Evolutionary conservation across 1,139 yeast genomes (phyloP), one percentile per base, ranked within the genome.

Genomic region (Pichia sp.): DNA sequence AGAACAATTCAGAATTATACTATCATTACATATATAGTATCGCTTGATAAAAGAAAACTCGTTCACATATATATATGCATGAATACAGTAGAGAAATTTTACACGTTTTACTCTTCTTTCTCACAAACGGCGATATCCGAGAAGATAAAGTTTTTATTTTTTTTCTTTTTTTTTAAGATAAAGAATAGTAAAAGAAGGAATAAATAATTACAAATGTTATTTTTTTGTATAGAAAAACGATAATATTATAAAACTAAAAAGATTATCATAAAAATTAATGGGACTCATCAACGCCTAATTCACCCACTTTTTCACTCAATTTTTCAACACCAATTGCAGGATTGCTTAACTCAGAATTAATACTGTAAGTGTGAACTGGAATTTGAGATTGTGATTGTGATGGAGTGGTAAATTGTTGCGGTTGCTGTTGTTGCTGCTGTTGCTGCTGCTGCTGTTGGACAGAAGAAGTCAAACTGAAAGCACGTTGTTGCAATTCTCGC

Each of bases 281-380:
- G 27, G 31, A 10, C 29, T 47, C 48, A 20, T 47, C 46, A n/a
- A 55, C 45, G 23, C 51, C 47, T 8, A 55, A 16, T 33, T 55
- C 57, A 20, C 53, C 61, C 23, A 54, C 56, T 42, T 57, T 53
- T 28, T 54, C 55, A 36, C 45, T 45, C 12, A 45, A 31, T 33
- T 48, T 42, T 38, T 48, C 48, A 32, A 45, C 45, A 24, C 35
- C 40, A 32, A 23, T 9, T 4, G 10, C 35, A 32, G 11, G 11
- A 11, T 32, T 32, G 10, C 26, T 32, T 11, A 32, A 4, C 9
- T 47, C 41, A 7, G 50, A 47, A 20, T 39, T 40, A 25, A 47
- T n/a, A 31, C 48, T 47, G 6, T 37, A 24, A 6, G 50, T 30
- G 22, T 41, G 46, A 28, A 33, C 35, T 23, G 30, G 37, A 6